Percentiles rank a stretch among this genome's conserved stretches.
Conservation (phyloP, 1,284 basidiomycete genomes). For the Cryptococcus sp. region DNA sequence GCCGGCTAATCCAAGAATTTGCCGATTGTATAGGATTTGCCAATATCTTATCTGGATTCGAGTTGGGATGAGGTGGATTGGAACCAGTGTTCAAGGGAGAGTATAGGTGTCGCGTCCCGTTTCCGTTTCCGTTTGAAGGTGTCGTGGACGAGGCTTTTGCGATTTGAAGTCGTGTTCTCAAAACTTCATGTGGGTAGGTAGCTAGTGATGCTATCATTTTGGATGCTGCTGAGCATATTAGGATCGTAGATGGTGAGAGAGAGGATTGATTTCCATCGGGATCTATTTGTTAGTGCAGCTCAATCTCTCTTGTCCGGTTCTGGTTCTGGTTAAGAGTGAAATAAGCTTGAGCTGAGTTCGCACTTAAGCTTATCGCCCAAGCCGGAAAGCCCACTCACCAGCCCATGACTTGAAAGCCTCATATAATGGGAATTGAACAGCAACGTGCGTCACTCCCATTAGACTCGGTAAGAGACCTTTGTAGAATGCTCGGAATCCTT, state of each 20-base stretch:
- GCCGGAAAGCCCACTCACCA: too few species aligned
- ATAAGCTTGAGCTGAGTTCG: not conserved
- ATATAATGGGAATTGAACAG: slow-evolving; percentile 94
- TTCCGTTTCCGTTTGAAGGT: slow-evolving; percentile 1
- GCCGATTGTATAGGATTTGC: not conserved
- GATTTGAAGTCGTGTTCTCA: slow-evolving; percentile 86
- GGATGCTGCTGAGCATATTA: slow-evolving; percentile 77
- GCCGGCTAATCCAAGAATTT: slow-evolving; percentile 9
- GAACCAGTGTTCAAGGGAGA: slow-evolving; percentile 27
- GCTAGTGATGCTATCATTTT: slow-evolving; percentile 92
- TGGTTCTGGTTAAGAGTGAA: too few species aligned
- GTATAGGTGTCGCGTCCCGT: slow-evolving; percentile 10
- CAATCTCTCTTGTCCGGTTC: not conserved
- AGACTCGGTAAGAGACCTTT: slow-evolving; percentile 83
- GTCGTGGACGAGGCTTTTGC: slow-evolving; percentile 43
- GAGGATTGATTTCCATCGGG: slow-evolving; percentile 51
- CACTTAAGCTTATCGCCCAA: too few species aligned
- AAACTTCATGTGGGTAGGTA: slow-evolving; percentile 94
- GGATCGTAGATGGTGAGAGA: slow-evolving; percentile 65
- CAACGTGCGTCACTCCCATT: slow-evolving; percentile 85
- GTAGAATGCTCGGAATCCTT: slow-evolving; percentile 83
- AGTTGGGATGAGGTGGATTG: slow-evolving; percentile 15
- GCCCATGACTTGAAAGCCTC: slow-evolving; percentile 80
- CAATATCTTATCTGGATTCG: not conserved
- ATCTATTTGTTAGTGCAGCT: slow-evolving; percentile 3